These are phyloP conservation scores for Colletotrichum cuscutae DNA, from an alignment of 2,329 filamentous ascomycete species.

Conservation along the genomic window DNA sequence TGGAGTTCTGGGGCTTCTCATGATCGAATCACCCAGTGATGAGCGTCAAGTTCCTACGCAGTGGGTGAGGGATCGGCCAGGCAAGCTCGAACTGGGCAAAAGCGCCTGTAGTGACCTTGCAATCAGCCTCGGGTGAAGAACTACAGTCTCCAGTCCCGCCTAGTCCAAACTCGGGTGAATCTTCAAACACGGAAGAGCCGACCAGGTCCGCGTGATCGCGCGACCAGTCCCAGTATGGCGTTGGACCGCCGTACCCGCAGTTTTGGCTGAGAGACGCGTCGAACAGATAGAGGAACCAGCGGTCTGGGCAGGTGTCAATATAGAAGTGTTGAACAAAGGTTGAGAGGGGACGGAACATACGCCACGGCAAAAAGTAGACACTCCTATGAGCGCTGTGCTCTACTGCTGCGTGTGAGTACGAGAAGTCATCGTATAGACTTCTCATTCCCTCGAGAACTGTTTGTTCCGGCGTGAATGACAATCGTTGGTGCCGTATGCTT, in stretches of 20 bases:
- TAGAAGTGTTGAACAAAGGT: background rate
- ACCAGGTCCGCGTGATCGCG: constrained; percentile 10
- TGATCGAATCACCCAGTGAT: background rate
- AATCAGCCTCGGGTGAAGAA: background rate
- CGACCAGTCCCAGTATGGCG: constrained; percentile 23
- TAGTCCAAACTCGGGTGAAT: background rate
- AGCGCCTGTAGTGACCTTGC: background rate
- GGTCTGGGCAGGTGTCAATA: background rate
- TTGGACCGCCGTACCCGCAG: constrained; percentile 10
- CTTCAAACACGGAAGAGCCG: constrained; percentile 7
- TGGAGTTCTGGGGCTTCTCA: background rate
- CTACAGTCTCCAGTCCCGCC: background rate
- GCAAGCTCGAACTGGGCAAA: background rate
- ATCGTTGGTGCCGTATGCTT: background rate
- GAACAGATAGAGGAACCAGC: background rate
- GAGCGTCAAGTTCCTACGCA: background rate
- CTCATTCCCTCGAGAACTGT: background rate
- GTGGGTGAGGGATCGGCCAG: background rate
- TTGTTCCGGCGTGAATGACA: background rate
- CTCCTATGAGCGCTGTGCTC: background rate
- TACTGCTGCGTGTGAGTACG: background rate
- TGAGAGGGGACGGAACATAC: background rate
- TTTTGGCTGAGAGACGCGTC: background rate
- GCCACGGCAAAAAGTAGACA: background rate
- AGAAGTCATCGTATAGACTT: background rate